A percentile compares a stretch with the other conserved stretches of the same genome.
Evolutionary conservation across 306 rosid species (phyloP).

Genomic region (Rosa lucieae): DNA sequence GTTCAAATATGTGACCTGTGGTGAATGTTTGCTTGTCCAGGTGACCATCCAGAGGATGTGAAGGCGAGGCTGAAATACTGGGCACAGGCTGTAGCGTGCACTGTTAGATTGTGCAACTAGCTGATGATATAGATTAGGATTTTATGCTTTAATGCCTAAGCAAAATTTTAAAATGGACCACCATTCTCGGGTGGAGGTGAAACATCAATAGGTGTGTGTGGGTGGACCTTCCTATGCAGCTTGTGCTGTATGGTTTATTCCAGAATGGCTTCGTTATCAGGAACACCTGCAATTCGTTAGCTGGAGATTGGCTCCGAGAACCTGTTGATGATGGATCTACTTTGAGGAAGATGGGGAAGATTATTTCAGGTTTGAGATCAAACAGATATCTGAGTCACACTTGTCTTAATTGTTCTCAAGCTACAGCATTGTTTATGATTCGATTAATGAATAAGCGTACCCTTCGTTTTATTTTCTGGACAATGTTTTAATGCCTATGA

Average conservation of each 20-base stretch:
- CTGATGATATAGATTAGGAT: not conserved
- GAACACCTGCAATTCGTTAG: slow-evolving; percentile 25
- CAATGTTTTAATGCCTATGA: slow-evolving; percentile 20
- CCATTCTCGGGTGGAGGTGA: not conserved
- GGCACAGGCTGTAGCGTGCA: slow-evolving; percentile 95
- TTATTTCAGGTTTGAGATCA: slow-evolving; percentile 54
- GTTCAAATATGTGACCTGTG: not conserved
- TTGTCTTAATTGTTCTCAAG: slow-evolving; percentile 27
- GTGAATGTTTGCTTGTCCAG: slow-evolving; percentile 34
- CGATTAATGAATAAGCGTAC: slow-evolving; percentile 16
- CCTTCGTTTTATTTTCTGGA: not conserved
- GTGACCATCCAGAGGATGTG: slow-evolving; percentile 91
- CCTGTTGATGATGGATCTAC: slow-evolving; percentile 30
- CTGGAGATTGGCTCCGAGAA: slow-evolving; percentile 14
- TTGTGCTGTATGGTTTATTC: slow-evolving; percentile 20
- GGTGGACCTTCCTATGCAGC: not conserved
- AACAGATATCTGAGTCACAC: slow-evolving; percentile 27
- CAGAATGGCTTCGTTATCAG: not conserved
- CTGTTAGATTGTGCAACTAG: slow-evolving; percentile 72
- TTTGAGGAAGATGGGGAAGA: slow-evolving; percentile 26
- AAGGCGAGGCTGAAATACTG: slow-evolving; percentile 90
- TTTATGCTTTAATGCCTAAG: not conserved
- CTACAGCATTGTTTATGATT: slow-evolving; percentile 16
- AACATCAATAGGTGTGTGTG: not conserved
- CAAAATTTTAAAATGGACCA: not conserved